These are phyloP conservation scores for Carex cristatella DNA, from an alignment of 176 grass and related monocot species.

Conservation along the genomic window DNA sequence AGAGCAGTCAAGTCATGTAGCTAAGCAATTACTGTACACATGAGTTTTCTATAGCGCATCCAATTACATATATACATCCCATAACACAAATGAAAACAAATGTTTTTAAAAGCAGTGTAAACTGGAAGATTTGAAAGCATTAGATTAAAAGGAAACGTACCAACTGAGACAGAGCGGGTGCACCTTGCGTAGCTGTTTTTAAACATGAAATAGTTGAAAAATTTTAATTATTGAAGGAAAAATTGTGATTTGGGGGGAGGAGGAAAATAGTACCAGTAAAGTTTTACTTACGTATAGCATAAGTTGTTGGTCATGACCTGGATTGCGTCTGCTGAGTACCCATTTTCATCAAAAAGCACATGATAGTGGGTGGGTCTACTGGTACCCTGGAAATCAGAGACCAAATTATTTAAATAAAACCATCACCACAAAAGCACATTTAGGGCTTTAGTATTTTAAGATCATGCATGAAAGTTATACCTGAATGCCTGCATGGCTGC, in stretches of 20 bases:
- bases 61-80: neutral
- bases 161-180: constrained; percentile 78
- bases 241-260: neutral
- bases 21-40: neutral
- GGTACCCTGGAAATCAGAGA: constrained; percentile 43
- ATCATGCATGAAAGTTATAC: constrained; percentile 19
- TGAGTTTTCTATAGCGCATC: neutral
- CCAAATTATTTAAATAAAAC: neutral
- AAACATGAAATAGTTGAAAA: neutral
- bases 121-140: neutral
- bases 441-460: neutral
- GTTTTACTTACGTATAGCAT: constrained; percentile 59
- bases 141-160: constrained; percentile 18
- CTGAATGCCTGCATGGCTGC: constrained; percentile 89
- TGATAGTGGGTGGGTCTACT: constrained; percentile 80
- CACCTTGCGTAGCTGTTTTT: constrained; percentile 62
- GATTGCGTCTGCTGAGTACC: constrained; percentile 53
- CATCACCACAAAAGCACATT: neutral
- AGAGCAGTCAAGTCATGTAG: neutral
- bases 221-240: neutral
- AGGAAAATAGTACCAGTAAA: neutral
- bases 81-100: neutral
- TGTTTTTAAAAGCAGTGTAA: neutral
- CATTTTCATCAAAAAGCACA: constrained; percentile 72
- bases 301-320: constrained; percentile 77